Evolutionary conservation across 2,329 filamentous ascomycete genomes (phyloP).

Genomic region (Daldinia eschscholtzii): DNA sequence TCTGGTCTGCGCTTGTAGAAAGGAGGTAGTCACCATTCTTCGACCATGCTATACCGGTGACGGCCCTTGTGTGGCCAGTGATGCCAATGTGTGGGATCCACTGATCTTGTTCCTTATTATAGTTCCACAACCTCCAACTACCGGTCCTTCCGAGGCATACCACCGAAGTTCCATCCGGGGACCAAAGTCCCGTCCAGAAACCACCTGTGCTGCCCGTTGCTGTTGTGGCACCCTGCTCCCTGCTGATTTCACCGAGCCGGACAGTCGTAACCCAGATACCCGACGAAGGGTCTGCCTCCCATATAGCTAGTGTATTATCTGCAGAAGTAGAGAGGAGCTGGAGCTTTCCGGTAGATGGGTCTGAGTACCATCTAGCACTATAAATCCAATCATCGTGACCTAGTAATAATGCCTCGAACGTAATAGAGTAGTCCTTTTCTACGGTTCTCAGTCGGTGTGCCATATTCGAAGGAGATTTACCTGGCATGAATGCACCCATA

Average conservation of each 20-base stretch:
- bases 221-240: constrained; percentile 94
- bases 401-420: constrained; percentile 92
- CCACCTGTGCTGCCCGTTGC: constrained; percentile 96
- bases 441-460: constrained; percentile 78
- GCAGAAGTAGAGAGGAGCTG: constrained; percentile 91
- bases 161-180: constrained; percentile 78
- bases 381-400: constrained; percentile 99
- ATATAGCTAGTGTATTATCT: constrained; percentile 93
- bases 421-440: constrained; percentile 78
- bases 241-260: constrained; percentile 91
- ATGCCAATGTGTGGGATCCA: constrained; percentile 85
- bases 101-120: constrained; percentile 68
- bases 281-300: constrained; percentile 85
- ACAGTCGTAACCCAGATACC: constrained; percentile 92
- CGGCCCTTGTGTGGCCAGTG: constrained; percentile 84
- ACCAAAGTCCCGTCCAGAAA: constrained; percentile 97
- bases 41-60: constrained; percentile 88
- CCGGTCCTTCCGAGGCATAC: constrained; percentile 90
- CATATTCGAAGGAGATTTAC: constrained; percentile 88
- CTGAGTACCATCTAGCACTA: constrained; percentile 79
- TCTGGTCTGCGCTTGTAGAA: constrained; percentile 92
- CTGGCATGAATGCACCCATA: constrained; percentile 70
- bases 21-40: constrained; percentile 85
- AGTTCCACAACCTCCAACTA: constrained; percentile 90
- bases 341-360: constrained; percentile 63